phyloP scores from a whole-genome alignment of 345 rosid genomes.

The Camelina sativa region DNA sequence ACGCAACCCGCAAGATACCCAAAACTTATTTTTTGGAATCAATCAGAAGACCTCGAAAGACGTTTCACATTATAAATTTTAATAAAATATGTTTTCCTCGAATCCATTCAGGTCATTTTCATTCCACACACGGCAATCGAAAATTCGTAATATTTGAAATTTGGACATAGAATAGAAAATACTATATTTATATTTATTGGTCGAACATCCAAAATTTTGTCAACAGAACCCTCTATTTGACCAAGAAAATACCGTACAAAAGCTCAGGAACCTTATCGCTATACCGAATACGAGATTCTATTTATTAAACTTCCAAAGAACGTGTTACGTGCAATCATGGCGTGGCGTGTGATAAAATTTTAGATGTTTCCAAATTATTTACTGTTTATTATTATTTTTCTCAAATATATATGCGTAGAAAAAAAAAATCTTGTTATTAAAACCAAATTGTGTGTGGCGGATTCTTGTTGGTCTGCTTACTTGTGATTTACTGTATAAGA shows the following conservation, averaged over 20 bases:
- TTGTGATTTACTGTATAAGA: too few relatives aligned
- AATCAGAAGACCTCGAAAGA: conserved; percentile 9
- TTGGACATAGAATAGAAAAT: not conserved
- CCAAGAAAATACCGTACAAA: conserved; percentile 10
- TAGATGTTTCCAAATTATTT: too few relatives aligned
- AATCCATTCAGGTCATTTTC: not conserved
- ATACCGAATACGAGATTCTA: too few relatives aligned
- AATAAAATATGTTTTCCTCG: not conserved
- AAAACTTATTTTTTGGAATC: not conserved
- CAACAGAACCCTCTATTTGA: not conserved
- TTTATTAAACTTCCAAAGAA: too few relatives aligned
- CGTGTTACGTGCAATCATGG: too few relatives aligned
- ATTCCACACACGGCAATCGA: not conserved
- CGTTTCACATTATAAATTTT: conserved; percentile 15
- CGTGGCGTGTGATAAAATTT: too few relatives aligned
- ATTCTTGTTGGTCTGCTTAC: too few relatives aligned
- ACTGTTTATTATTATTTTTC: too few relatives aligned
- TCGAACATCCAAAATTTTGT: not conserved
- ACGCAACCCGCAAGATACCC: not conserved
- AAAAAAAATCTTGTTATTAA: too few relatives aligned
- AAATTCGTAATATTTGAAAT: not conserved
- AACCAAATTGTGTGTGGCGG: too few relatives aligned
- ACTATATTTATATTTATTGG: not conserved
- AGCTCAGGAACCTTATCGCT: not conserved
- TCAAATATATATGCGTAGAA: too few relatives aligned